Evolutionary conservation across 352 stramenopile species (phyloP), one percentile per base, ranked within the genome.

Genomic region (Phytophthora ohioensis): DNA sequence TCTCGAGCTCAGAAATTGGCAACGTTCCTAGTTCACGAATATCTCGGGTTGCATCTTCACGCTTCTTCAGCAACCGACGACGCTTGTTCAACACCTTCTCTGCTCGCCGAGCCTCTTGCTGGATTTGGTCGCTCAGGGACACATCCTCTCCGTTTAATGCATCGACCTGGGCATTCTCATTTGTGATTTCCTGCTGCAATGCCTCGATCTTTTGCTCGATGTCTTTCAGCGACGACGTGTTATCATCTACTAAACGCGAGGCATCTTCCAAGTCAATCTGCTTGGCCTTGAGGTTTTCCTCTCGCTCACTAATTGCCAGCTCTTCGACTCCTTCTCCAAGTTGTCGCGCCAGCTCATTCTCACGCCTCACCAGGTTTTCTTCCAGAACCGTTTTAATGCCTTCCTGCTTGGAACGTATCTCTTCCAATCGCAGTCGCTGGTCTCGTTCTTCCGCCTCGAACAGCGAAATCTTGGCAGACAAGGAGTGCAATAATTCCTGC

Each of bases 21-120:
- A 99, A 83, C 5, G 96, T 98, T 31, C 98, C 98, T 5, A 99
- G 85, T 61, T 99, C 97, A 56, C 97, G 95, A 60, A 99, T 99
- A 74, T 99, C 98, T 55, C 96, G 85, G 74, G 96, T 96, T 38
- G 95, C 95, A 68, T 97, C 95, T 48, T 99, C 97, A 41, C 96
- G 85, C 69, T 97, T 97, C 47, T 94, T 85, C 10, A 98, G 49
- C 56, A 96, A 69, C 11, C 94, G 82, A 11, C 84, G 78, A 4
- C 88, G 85, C 53, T 87, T 95, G 57, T 84, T 97, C 52, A 92
- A 80, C 30, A 90, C 80, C 70, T 95, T 95, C 66, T 98, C 93
- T 31, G 96, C 75, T 5, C 82, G 79, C n/a, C 76, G 80, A 38
- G 84, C 66, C 43, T 97, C 83, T 45, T 95, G 84, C 45, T 94